Evolutionary conservation across 345 rosid genomes (phyloP).

Genomic region (Angophora floribunda): DNA sequence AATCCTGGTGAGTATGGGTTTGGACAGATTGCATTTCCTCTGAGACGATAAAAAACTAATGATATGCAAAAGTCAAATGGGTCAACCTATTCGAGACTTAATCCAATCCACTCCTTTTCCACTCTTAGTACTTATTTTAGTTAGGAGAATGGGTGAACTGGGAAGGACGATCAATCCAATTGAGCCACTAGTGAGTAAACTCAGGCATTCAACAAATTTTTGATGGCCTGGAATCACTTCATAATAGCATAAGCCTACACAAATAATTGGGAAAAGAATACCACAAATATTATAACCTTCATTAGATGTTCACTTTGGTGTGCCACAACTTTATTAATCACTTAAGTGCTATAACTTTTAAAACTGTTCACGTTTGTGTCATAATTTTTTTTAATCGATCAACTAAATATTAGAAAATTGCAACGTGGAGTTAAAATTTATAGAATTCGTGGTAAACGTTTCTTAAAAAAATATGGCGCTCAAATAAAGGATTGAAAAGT

Average conservation of each 20-base stretch:
- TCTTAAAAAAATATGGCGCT: too few relatives aligned
- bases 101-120: background rate
- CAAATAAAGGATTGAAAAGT: background rate
- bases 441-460: background rate
- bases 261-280: background rate
- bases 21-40: too few relatives aligned
- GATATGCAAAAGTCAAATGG: background rate
- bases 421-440: background rate
- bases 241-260: background rate
- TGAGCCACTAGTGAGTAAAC: background rate
- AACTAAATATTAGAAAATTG: accelerated
- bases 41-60: background rate
- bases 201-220: background rate
- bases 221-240: background rate
- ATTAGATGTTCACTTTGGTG: background rate
- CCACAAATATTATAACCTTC: background rate
- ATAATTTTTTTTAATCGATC: too few relatives aligned
- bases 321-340: too few relatives aligned
- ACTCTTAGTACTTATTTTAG: background rate
- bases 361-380: background rate
- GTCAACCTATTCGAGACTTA: background rate
- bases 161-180: background rate
- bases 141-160: background rate
- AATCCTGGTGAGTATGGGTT: background rate
- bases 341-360: background rate